These are phyloP conservation scores for Friedmanniomyces simplex DNA, from an alignment of 495 filamentous ascomycete genomes.

Conservation along the genomic window DNA sequence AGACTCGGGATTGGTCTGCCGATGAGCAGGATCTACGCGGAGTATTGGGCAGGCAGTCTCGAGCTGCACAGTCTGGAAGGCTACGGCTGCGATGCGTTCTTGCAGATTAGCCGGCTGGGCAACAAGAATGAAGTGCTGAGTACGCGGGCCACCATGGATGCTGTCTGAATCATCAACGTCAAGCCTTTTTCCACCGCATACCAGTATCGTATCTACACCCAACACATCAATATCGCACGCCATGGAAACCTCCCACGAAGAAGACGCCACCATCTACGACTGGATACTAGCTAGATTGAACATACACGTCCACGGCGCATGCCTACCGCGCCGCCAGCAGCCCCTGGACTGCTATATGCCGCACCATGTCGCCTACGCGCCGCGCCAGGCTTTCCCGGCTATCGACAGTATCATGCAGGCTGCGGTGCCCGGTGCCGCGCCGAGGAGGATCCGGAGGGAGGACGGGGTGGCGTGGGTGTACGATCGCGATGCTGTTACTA, in stretches of 20 bases:
- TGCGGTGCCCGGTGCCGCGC: background rate
- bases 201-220: background rate
- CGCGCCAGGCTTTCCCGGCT: background rate
- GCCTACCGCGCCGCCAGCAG: background rate
- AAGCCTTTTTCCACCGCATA: background rate
- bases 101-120: conserved; percentile 93
- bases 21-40: conserved; percentile 88
- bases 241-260: too few species aligned
- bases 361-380: background rate
- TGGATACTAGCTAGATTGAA: conserved; percentile 1
- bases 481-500: conserved; percentile 10
- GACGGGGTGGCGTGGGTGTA: conserved; percentile 6
- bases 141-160: conserved; percentile 79
- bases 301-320: conserved; percentile 9
- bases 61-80: conserved; percentile 91
- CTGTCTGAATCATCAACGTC: conserved; percentile 45
- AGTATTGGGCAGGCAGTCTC: conserved; percentile 94
- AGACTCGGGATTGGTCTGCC: conserved; percentile 89
- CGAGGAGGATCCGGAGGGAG: background rate
- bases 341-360: conserved; percentile 9
- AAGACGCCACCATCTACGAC: background rate
- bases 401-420: background rate
- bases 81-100: conserved; percentile 93
- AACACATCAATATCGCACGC: background rate
- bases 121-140: conserved; percentile 98